Evolutionary conservation across 495 filamentous ascomycete genomes (phyloP).

Genomic region (Lasiosphaeria hispida): DNA sequence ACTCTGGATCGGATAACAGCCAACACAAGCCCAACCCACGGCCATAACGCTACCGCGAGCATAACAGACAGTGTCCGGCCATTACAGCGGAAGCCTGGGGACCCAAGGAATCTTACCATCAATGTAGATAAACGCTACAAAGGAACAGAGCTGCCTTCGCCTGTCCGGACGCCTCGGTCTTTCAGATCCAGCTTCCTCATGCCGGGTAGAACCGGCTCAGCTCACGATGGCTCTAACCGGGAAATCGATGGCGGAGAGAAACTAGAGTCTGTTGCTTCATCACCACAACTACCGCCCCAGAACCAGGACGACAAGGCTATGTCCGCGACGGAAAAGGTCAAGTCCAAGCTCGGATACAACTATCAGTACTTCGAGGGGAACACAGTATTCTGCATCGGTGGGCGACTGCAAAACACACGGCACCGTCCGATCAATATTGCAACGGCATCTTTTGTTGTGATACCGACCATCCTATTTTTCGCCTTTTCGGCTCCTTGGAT

Average conservation of each 20-base stretch:
- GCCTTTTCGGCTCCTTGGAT: slow-evolving; percentile 84
- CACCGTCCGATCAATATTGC: slow-evolving; percentile 89
- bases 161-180: slow-evolving; percentile 66
- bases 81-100: slow-evolving; percentile 56
- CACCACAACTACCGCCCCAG: slow-evolving; percentile 55
- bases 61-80: slow-evolving; percentile 72
- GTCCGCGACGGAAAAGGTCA: slow-evolving; percentile 28
- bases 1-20: slow-evolving; percentile 63
- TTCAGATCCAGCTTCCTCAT: slow-evolving; percentile 67
- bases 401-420: slow-evolving; percentile 81
- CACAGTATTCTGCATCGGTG: slow-evolving; percentile 81
- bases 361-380: slow-evolving; percentile 92
- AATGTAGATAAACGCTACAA: slow-evolving; percentile 57
- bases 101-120: slow-evolving; percentile 53
- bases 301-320: slow-evolving; percentile 23
- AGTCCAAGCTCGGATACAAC: slow-evolving; percentile 56
- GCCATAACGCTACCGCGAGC: slow-evolving; percentile 62
- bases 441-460: slow-evolving; percentile 72
- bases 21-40: slow-evolving; percentile 70
- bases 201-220: slow-evolving; percentile 46
- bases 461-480: slow-evolving; percentile 82
- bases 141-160: slow-evolving; percentile 46
- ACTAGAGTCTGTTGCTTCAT: slow-evolving; percentile 71
- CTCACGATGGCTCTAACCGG: slow-evolving; percentile 48
- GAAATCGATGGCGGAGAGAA: slow-evolving; percentile 67